A percentile compares a stretch with the other conserved stretches of the same genome.
Conservation (phyloP, 345 rosid genomes). For the Eucalyptus erythrocorys region DNA sequence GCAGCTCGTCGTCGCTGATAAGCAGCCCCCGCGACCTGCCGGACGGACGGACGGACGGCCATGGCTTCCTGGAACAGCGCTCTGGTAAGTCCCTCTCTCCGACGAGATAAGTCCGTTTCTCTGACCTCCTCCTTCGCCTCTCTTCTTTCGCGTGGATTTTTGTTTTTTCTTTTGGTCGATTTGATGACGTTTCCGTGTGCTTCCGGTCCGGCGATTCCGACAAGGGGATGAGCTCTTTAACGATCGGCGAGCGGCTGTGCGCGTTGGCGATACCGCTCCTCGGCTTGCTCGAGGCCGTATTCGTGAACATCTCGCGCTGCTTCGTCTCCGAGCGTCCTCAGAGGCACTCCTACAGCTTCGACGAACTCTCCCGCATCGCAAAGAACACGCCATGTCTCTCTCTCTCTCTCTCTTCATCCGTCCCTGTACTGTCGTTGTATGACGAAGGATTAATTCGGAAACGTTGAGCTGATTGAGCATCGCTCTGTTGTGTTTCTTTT, state of each 20-base stretch:
- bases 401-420: neutral
- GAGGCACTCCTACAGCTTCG: constrained; percentile 6
- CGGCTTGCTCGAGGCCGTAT: constrained; percentile 2
- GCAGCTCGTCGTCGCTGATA: neutral
- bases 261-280: constrained; percentile 15
- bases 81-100: neutral
- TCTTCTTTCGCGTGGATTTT: neutral
- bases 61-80: neutral
- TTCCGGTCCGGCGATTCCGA: neutral
- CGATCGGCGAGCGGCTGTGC: constrained; percentile 11
- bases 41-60: neutral
- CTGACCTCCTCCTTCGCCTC: neutral
- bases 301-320: constrained; percentile 18
- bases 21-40: neutral
- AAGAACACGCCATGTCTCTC: neutral
- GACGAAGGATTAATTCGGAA: neutral
- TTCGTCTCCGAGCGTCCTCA: constrained; percentile 3
- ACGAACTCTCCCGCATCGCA: constrained; percentile 21
- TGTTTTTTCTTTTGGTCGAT: neutral
- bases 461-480: neutral
- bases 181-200: neutral
- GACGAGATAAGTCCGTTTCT: neutral
- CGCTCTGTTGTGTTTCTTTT: neutral
- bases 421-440: neutral
- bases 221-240: neutral